A percentile compares a stretch with the other conserved stretches of the same genome.
These are phyloP conservation scores for Massariosphaeria phaeospora DNA, from an alignment of 495 filamentous ascomycete genomes.

Conservation along the genomic window DNA sequence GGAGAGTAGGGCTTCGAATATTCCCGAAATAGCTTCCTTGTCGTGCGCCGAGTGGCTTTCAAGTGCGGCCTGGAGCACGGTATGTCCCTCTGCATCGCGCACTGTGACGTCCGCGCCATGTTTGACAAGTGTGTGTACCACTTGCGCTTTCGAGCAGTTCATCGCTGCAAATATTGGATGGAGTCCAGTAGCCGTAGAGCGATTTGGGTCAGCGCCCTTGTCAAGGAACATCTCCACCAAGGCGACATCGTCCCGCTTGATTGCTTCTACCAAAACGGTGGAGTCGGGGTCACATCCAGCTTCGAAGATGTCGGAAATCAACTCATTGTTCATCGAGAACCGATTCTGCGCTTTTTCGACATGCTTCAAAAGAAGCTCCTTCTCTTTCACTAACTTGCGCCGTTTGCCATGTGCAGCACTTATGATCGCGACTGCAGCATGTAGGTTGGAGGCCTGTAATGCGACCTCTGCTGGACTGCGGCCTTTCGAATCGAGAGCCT, in stretches of 20 bases:
- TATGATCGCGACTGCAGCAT: conserved; percentile 27
- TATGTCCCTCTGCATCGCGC: conserved; percentile 11
- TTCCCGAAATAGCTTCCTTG: conserved; percentile 18
- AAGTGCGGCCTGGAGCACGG: conserved; percentile 17
- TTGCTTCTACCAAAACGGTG: conserved; percentile 23
- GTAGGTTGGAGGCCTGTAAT: conserved; percentile 13
- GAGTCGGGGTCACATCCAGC: conserved; percentile 24
- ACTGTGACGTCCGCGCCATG: conserved; percentile 19
- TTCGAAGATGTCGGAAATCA: conserved; percentile 25
- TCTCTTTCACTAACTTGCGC: conserved; percentile 21
- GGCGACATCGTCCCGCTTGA: conserved; percentile 18
- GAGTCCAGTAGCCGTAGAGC: conserved; percentile 8
- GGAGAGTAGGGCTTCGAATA: conserved; percentile 17
- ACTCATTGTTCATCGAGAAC: conserved; percentile 25
- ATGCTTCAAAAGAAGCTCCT: conserved; percentile 27
- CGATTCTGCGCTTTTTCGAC: conserved; percentile 27
- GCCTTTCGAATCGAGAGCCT: conserved; percentile 3
- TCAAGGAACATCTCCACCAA: conserved; percentile 23
- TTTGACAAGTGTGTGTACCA: conserved; percentile 17
- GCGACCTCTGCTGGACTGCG: conserved; percentile 22
- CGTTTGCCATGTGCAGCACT: conserved; percentile 20
- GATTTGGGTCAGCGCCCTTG: conserved; percentile 26
- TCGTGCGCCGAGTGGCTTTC: conserved; percentile 17
- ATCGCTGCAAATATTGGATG: conserved; percentile 20
- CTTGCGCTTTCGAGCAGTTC: conserved; percentile 15